Conservation (phyloP, 1,284 basidiomycete genomes). For the Trametes hirsuta region DNA sequence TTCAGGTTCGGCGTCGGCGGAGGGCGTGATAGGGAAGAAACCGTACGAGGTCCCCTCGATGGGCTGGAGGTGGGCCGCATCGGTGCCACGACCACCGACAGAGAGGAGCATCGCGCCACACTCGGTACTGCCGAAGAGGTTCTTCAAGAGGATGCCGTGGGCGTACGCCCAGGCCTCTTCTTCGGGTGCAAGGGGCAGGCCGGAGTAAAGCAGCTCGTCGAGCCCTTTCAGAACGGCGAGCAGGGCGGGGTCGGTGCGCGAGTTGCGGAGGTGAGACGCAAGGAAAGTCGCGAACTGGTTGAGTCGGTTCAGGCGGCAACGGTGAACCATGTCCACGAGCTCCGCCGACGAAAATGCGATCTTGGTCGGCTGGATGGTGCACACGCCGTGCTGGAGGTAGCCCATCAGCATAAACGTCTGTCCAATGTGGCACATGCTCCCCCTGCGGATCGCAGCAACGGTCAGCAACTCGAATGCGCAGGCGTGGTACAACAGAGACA, state of each 20-base stretch:
- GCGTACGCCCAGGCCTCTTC: slow-evolving; percentile 61
- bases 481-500: neutral
- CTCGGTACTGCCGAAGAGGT: slow-evolving; percentile 78
- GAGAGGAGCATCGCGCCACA: slow-evolving; percentile 69
- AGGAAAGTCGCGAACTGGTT: slow-evolving; percentile 75
- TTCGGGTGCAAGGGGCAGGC: slow-evolving; percentile 31
- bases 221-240: slow-evolving; percentile 50
- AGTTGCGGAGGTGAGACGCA: slow-evolving; percentile 58
- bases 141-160: slow-evolving; percentile 62
- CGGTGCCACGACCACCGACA: slow-evolving; percentile 47
- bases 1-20: slow-evolving; percentile 20
- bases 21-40: slow-evolving; percentile 56
- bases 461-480: slow-evolving; percentile 2
- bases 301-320: slow-evolving; percentile 67
- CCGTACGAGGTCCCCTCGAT: slow-evolving; percentile 59
- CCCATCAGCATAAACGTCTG: slow-evolving; percentile 37
- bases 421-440: slow-evolving; percentile 38
- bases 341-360: slow-evolving; percentile 35
- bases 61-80: slow-evolving; percentile 46
- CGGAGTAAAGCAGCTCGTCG: slow-evolving; percentile 36
- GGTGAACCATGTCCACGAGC: slow-evolving; percentile 33
- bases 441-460: slow-evolving; percentile 19
- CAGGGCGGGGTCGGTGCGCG: slow-evolving; percentile 61
- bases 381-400: slow-evolving; percentile 35
- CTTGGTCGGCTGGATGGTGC: slow-evolving; percentile 37